Evolutionary conservation across 108 stramenopile species (phyloP), one percentile per base, ranked within the genome.

Genomic region (Phaeodactylum tricornutum): DNA sequence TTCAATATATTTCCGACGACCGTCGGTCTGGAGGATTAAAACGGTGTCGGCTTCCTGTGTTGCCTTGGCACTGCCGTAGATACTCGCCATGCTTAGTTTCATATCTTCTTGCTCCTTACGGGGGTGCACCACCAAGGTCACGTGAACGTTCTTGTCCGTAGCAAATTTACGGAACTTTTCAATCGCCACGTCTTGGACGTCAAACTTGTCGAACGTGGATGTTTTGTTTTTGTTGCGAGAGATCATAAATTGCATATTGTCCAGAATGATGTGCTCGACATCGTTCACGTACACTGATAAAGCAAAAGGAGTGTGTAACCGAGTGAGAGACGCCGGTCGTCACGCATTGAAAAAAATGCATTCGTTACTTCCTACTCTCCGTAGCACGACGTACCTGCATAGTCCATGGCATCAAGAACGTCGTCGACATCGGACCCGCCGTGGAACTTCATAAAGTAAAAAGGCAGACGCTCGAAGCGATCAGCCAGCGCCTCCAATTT

Each of bases 31-130:
- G 52, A 99, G 60, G 39, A 99, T 96, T 32, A 96, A 42, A 17
- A 99, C 96, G 14, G 81, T 92, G 57, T 99, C 98, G n/a, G 96
- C 96, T 66, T 99, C 98, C 74, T 99, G 98, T 9, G 98, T 96
- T 11, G 94, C 95, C 71, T 99, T 99, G 45, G 95, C 96, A 29
- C 86, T 76, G 44, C 98, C 98, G 41, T 74, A 97, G 37, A 99
- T 72, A 21, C 81, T 84, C 4, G 72, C 73, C 7, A 98, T 88
- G 33, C 75, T 68, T 27, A 99, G 61, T 32, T 67, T 64, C 32
- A 66, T 43, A 29, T 65, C 64, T 60, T 93, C 91, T 33, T 75
- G 90, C 74, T 98, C 98, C 61, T 99, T 99, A 14, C 96, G 74
- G 0, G 98, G 98, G 48, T 99, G 98, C 22, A 95, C 84, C 7